phyloP scores from a whole-genome alignment of 306 rosid genomes.

The Cucumis cinereus region DNA sequence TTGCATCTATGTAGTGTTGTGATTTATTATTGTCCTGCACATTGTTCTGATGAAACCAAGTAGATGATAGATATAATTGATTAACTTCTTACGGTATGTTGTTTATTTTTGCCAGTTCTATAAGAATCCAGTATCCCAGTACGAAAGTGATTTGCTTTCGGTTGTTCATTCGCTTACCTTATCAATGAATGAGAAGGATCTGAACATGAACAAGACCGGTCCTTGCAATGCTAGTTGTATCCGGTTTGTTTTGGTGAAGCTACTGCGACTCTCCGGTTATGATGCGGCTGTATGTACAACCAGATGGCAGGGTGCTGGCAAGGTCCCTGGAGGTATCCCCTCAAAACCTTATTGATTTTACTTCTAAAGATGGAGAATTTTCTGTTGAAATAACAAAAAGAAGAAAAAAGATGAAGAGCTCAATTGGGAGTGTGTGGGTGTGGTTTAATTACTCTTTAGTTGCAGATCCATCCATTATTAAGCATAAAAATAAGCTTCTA shows the following conservation, averaged over 20 bases:
- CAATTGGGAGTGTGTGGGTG: not conserved
- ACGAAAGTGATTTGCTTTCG: conserved; percentile 55
- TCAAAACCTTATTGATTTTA: not conserved
- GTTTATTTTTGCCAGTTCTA: conserved; percentile 35
- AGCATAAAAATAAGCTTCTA: conserved; percentile 3
- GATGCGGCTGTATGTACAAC: conserved; percentile 84
- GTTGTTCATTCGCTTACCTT: conserved; percentile 58
- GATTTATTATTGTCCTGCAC: not conserved
- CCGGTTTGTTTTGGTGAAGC: conserved; percentile 67
- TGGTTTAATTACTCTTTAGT: not conserved
- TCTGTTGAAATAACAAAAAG: not conserved
- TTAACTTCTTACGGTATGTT: not conserved
- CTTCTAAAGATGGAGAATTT: not conserved
- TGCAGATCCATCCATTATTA: not conserved
- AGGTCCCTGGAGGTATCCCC: conserved; percentile 85
- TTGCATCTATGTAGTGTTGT: not conserved
- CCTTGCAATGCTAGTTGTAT: conserved; percentile 80
- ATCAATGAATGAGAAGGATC: conserved; percentile 49
- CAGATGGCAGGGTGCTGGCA: conserved; percentile 83
- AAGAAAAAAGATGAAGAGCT: not conserved
- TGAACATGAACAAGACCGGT: conserved; percentile 39
- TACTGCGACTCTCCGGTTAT: conserved; percentile 63
- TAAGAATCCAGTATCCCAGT: conserved; percentile 47
- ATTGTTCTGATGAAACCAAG: not conserved
- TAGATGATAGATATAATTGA: not conserved